A percentile compares a stretch with the other conserved stretches of the same genome.
Conservation (phyloP, 75 land plant species). For the Selaginella tamariscina region DNA sequence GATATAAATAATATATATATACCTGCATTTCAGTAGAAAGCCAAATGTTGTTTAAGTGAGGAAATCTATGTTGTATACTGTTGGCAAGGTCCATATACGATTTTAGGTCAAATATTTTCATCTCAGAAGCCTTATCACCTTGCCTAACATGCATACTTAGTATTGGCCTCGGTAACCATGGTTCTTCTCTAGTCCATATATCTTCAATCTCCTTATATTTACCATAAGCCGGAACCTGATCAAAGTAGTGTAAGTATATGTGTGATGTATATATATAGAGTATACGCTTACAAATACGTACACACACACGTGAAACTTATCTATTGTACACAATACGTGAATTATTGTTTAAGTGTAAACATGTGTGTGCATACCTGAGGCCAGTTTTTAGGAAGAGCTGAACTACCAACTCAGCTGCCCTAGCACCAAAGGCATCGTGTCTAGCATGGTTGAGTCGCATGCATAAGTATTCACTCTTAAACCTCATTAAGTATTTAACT, state of each 20-base stretch:
- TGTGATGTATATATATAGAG: background rate
- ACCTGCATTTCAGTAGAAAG: constrained; percentile 12
- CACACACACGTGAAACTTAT: too few species aligned
- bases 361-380: constrained; percentile 14
- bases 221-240: background rate
- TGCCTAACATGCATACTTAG: constrained; percentile 9
- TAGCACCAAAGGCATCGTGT: constrained; percentile 69
- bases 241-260: too few species aligned
- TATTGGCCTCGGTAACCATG: constrained; percentile 5
- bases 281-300: too few species aligned
- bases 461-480: constrained; percentile 57
- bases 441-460: constrained; percentile 51
- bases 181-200: background rate
- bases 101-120: constrained; percentile 7
- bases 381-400: constrained; percentile 19
- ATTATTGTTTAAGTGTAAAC: too few species aligned
- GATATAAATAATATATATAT: background rate
- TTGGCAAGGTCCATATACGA: constrained; percentile 5
- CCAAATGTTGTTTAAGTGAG: constrained; percentile 1
- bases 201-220: background rate
- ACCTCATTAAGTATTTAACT: constrained; percentile 61
- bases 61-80: background rate
- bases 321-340: too few species aligned
- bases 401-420: constrained; percentile 57
- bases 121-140: constrained; percentile 9